Evolutionary conservation across 2,329 filamentous ascomycete species (phyloP), one percentile per base, ranked within the genome.

Genomic region (Talaromyces verruculosus): DNA sequence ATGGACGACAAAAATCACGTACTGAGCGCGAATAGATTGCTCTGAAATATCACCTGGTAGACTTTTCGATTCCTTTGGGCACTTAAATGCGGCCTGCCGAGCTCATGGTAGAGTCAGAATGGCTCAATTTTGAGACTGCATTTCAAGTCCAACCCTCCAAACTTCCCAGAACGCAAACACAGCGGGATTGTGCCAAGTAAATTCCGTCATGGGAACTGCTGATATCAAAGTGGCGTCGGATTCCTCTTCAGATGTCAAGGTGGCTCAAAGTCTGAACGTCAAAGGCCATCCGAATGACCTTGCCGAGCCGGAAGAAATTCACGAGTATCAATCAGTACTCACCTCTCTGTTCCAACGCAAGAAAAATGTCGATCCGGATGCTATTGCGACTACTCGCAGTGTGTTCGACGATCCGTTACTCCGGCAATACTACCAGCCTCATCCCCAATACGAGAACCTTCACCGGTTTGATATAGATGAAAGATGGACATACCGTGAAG

Each of bases 391-490:
- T 7, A 59, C 53, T 17, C 67, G 68, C 11, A 72, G 71, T 33
- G 81, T 83, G 2, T 83, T 79, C 63, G 81, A 84, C 43, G 77
- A 82, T 49, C 75, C 79, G 0, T 71, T 77, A 8, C 70, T 79
- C 0, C 78, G 75, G 10, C 74, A 75, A 35, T 72, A 70, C 53
- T 77, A 74, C 65, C 67, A 69, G 35, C 76, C 75, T 0, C 70
- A 70, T 37, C 64, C 71, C 2, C 66, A 75, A 22, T 78, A 74
- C 61, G 76, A 78, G 67, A 81, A 82, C 68, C 70, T 80, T 30
- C 71, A 75, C 53, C 71, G 74, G 33, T 78, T 78, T 49, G 76
- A 78, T 57, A 71, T 74, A 1, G 61, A 63, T 8, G 70, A 64
- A 35, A 66, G 73, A 67, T 77, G 74, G 72, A 77, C 73, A 6